Percentiles rank a stretch among this genome's conserved stretches.
Conservation (phyloP, 1,139 yeast genomes). For the Sugiyamaella neomexicana region DNA sequence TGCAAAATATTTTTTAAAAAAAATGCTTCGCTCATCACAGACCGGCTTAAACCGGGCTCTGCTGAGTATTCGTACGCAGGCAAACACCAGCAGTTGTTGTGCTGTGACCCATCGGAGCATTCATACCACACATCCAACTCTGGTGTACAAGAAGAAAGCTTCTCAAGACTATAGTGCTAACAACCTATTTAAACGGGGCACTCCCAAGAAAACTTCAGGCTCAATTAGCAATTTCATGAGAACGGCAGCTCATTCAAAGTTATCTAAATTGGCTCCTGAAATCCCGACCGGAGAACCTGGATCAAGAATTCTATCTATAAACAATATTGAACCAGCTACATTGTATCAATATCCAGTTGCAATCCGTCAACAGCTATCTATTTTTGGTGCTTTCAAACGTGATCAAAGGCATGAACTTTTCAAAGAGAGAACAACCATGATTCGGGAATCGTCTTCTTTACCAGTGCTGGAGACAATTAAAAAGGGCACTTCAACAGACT, state of each 20-base stretch:
- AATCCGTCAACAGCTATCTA: slow-evolving; percentile 36
- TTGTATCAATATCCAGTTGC: slow-evolving; percentile 30
- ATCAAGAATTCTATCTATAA: slow-evolving; percentile 11
- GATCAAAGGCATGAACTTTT: slow-evolving; percentile 56
- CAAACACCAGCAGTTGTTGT: not conserved
- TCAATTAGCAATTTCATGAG: slow-evolving; percentile 35
- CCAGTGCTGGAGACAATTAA: slow-evolving; percentile 37
- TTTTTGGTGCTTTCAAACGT: slow-evolving; percentile 49
- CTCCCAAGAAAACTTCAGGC: slow-evolving; percentile 37
- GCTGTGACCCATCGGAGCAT: slow-evolving; percentile 15
- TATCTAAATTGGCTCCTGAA: slow-evolving; percentile 31
- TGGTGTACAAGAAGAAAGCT: slow-evolving; percentile 29
- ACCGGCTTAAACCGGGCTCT: not conserved
- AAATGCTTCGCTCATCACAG: slow-evolving; percentile 12
- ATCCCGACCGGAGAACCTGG: slow-evolving; percentile 19
- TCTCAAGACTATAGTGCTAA: slow-evolving; percentile 20
- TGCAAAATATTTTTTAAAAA: too few relatives aligned
- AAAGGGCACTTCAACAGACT: slow-evolving; percentile 29
- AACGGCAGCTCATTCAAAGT: slow-evolving; percentile 38
- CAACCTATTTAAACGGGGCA: slow-evolving; percentile 32
- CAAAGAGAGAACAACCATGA: slow-evolving; percentile 47
- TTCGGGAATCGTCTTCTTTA: slow-evolving; percentile 41
- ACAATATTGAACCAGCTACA: slow-evolving; percentile 21
- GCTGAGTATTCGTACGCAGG: not conserved
- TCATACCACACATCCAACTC: slow-evolving; percentile 21